Conservation (phyloP, 1,139 yeast species). For the Geotrichum restrictum region DNA sequence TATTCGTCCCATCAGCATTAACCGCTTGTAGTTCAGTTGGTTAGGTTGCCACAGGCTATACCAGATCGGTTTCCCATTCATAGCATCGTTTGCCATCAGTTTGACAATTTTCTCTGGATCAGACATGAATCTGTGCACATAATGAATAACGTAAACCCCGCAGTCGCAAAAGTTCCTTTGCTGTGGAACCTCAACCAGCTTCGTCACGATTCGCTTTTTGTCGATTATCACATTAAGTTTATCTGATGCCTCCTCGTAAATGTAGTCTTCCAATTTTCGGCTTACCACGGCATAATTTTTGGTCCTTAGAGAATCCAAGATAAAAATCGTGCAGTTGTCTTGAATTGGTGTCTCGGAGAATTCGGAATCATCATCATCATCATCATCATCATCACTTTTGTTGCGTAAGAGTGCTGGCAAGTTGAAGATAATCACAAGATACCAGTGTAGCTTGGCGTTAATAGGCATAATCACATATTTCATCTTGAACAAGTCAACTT, state of each 20-base stretch:
- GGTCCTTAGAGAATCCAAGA: constrained; percentile 66
- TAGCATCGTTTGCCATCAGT: constrained; percentile 43
- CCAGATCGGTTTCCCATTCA: neutral
- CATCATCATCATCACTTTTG: neutral
- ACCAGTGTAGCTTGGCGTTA: constrained; percentile 81
- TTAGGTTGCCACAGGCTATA: constrained; percentile 1
- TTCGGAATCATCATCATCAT: neutral
- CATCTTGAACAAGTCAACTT: constrained; percentile 59
- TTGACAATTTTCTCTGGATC: constrained; percentile 49
- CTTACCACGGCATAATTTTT: constrained; percentile 50
- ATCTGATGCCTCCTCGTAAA: constrained; percentile 66
- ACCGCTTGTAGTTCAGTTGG: constrained; percentile 3
- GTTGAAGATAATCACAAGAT: constrained; percentile 49
- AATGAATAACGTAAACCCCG: constrained; percentile 86
- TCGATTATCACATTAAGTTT: constrained; percentile 50
- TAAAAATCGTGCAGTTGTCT: constrained; percentile 44
- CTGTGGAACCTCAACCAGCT: constrained; percentile 63
- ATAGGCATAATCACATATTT: constrained; percentile 74
- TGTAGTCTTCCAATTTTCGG: constrained; percentile 55
- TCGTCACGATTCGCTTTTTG: constrained; percentile 42
- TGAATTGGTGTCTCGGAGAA: neutral
- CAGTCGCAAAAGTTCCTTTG: constrained; percentile 92
- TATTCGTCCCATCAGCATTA: constrained; percentile 8
- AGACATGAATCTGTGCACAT: constrained; percentile 60
- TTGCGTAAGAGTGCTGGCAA: constrained; percentile 26